These are phyloP conservation scores for Pseudognaphalium luteoalbum DNA, from an alignment of 129 eudicot species.

Conservation along the genomic window DNA sequence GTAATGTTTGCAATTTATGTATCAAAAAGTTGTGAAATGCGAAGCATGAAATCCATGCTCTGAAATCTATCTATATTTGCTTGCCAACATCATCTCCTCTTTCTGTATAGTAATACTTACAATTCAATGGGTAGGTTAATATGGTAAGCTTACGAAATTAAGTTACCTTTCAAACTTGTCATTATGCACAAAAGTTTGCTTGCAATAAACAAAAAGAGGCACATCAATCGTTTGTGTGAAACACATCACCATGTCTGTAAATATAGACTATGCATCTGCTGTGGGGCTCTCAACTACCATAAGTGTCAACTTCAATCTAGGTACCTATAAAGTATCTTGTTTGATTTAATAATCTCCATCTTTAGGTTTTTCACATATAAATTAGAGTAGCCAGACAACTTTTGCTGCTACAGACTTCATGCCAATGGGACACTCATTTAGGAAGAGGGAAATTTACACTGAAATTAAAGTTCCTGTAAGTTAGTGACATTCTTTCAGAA, in stretches of 20 bases:
- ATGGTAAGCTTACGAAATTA: conserved; percentile 13
- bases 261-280: too few relatives aligned
- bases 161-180: conserved; percentile 18
- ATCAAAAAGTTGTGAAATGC: neutral
- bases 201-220: conserved; percentile 3
- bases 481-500: too few relatives aligned
- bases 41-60: conserved; percentile 15
- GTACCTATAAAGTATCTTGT: too few relatives aligned
- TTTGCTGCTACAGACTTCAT: too few relatives aligned
- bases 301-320: too few relatives aligned
- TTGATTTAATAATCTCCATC: too few relatives aligned
- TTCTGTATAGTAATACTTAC: conserved; percentile 3
- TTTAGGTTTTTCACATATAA: too few relatives aligned
- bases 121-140: conserved; percentile 1
- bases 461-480: too few relatives aligned
- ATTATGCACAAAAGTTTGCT: conserved; percentile 15
- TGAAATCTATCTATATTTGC: conserved; percentile 7
- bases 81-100: neutral
- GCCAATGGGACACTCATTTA: too few relatives aligned
- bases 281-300: too few relatives aligned
- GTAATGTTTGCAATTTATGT: neutral
- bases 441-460: too few relatives aligned
- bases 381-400: too few relatives aligned
- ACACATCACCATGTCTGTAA: neutral
- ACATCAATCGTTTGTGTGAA: conserved; percentile 7